These are phyloP conservation scores for Aspergillus japonicus DNA, from an alignment of 2,329 filamentous ascomycete genomes.

Conservation along the genomic window DNA sequence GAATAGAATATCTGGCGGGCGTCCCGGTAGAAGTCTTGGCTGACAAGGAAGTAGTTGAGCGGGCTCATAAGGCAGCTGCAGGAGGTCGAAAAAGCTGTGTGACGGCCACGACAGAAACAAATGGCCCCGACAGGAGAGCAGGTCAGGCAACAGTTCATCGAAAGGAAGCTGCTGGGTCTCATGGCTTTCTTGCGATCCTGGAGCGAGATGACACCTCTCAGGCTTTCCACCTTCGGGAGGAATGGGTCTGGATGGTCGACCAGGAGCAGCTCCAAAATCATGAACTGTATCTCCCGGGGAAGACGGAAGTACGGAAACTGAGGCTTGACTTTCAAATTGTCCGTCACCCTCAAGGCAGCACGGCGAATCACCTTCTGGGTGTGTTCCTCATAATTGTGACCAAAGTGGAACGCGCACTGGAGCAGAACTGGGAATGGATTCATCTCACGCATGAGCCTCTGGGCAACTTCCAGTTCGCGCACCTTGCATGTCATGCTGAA, in stretches of 20 bases:
- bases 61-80: constrained; percentile 26
- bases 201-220: constrained; percentile 14
- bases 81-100: constrained; percentile 25
- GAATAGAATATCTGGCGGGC: constrained; percentile 23
- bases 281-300: constrained; percentile 29
- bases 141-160: constrained; percentile 23
- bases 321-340: constrained; percentile 8
- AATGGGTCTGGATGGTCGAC: constrained; percentile 16
- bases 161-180: neutral
- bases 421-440: constrained; percentile 22
- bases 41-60: constrained; percentile 26
- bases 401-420: constrained; percentile 25
- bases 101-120: constrained; percentile 24
- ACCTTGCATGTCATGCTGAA: constrained; percentile 27
- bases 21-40: constrained; percentile 23
- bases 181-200: constrained; percentile 14
- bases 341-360: constrained; percentile 19
- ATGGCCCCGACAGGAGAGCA: constrained; percentile 20
- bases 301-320: constrained; percentile 24
- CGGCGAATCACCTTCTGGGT: constrained; percentile 17
- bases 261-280: constrained; percentile 23
- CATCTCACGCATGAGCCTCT: constrained; percentile 16
- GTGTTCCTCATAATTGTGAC: constrained; percentile 12
- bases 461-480: constrained; percentile 19
- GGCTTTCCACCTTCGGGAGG: constrained; percentile 8